Base-by-base conservation (phyloP, 352 stramenopile species). In the Phytophthora foliorum region DNA sequence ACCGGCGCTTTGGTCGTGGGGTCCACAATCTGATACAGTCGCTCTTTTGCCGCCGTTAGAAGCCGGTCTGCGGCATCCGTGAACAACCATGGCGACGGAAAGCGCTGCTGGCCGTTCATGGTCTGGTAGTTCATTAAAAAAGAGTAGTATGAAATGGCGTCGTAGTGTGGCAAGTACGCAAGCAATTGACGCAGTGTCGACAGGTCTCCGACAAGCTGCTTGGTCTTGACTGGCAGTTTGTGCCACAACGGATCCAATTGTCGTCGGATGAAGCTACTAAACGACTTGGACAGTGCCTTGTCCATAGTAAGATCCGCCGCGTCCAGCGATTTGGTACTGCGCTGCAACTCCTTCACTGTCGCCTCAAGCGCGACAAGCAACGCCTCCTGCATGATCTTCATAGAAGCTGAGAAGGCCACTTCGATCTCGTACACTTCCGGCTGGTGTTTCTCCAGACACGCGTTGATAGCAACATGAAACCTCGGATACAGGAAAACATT, bases 201-300 rank as follows among this genome's bases (percentile, higher is more conserved):
- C 16, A 96, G 57, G 50, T 96, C 88, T 34, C 71, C 74, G n/a
- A 97, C 89, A 9, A 98, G 82, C 81, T 99, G 97, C 64, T 98
- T 99, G 0, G 93, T 98, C 67, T 98, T 93, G 29, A 86, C 72
- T 25, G 83, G 72, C 1, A 99, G 74, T 56, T 96, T 95, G 75
- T 99, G 97, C 97, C 97, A 99, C 55, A 99, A 86, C n/a, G 96
- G 90, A 62, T 99, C 97, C 39, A 99, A 84, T 81, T 99, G 97
- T 32, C 90, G 69, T 50, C 91, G 88, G 68, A 94, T 88, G 17
- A 67, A 78, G 19, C 11, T 75, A 27, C 66, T 74, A 31, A 92
- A 94, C 1, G 79, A 87, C 44, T 97, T 96, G 34, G 94, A 90
- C 29, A 99, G 84, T 55, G 93, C 97, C 34, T 97, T 96, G 59